Evolutionary conservation across 78 protist species (phyloP), one percentile per base, ranked within the genome.

Genomic region (Trichosphaerium sp.): DNA sequence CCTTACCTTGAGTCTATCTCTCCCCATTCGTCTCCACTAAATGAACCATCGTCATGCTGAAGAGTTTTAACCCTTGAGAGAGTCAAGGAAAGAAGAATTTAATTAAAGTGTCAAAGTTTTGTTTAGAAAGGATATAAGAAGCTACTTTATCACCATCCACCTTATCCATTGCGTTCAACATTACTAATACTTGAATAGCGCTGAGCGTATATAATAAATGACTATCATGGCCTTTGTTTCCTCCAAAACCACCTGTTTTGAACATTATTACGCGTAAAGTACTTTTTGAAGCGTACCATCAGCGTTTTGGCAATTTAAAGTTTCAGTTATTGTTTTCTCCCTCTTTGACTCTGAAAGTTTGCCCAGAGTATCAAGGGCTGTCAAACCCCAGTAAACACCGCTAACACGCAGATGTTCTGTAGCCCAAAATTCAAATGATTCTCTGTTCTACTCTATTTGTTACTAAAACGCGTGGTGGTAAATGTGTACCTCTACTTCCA

Each of bases 21-120:
- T 1, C 97, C 99, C 94, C 93, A 96, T 63, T 75, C 64, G 54
- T 97, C 99, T 28, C 99, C 99, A 2, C 23, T 26, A 57, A 97
- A 93, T 10, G 97, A 88, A 21, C 99, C 99, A 64, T 96, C 99
- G 11, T 23, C 49, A 43, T 80, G 73, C 76, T 96, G 99, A 25
- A 92, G 86, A 15, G 54, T 11, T 3, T 67, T 69, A 7, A 94
- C 74, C 61, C 71, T 78, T 72, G 42, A 25, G 18, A 57, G 21
- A 40, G 62, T 57, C n/a, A n/a, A n/a, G n/a, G n/a, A n/a, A n/a
- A n/a, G n/a, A 26, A 1, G 44, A 12, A 63, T 38, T 0, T 57
- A 25, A 48, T 5, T n/a, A 21, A 35, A 31, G 37, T 7, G 41
- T 4, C 44, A 72, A 29, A 14, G 25, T 31, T 55, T 23, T 5